These are phyloP conservation scores for Coemansia sp. DNA, from an alignment of 192 early-diverging fungal species.

Conservation along the genomic window DNA sequence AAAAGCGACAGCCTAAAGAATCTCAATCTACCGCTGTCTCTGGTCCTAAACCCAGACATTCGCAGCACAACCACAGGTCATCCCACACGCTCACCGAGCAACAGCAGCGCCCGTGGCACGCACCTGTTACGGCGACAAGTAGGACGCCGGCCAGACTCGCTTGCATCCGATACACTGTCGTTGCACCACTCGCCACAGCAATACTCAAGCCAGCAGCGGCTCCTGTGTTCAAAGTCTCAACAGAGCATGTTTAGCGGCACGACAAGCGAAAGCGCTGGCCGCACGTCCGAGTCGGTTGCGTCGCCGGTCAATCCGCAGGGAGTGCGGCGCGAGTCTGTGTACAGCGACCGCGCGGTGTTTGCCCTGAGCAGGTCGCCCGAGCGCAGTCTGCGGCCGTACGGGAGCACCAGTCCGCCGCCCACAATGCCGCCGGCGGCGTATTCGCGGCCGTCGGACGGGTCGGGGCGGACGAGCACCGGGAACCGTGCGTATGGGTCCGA, in stretches of 20 bases:
- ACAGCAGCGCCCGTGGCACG: slow-evolving; percentile 18
- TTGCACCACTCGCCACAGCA: slow-evolving; percentile 20
- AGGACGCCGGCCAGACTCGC: slow-evolving; percentile 22
- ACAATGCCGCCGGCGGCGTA: slow-evolving; percentile 17
- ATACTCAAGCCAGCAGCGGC: slow-evolving; percentile 22
- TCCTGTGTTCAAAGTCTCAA: slow-evolving; percentile 15
- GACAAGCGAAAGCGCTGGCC: not conserved
- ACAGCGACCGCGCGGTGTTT: slow-evolving; percentile 33
- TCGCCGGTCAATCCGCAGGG: not conserved
- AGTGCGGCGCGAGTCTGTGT: not conserved
- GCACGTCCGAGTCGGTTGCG: slow-evolving; percentile 5
- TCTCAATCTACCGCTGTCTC: slow-evolving; percentile 40
- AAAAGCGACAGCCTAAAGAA: slow-evolving; percentile 9
- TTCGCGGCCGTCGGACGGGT: slow-evolving; percentile 12
- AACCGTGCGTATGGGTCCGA: not conserved
- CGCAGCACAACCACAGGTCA: slow-evolving; percentile 1
- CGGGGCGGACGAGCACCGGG: not conserved
- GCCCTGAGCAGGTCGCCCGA: slow-evolving; percentile 21
- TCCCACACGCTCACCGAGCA: slow-evolving; percentile 29
- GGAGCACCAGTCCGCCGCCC: slow-evolving; percentile 28
- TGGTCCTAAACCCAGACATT: slow-evolving; percentile 16
- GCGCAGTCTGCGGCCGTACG: slow-evolving; percentile 10
- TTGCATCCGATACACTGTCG: slow-evolving; percentile 27
- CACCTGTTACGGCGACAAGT: slow-evolving; percentile 19
- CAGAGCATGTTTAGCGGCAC: slow-evolving; percentile 24